These are phyloP conservation scores for Leucosporidium creatinivorum DNA, from an alignment of 768 basidiomycete genomes.

Conservation along the genomic window DNA sequence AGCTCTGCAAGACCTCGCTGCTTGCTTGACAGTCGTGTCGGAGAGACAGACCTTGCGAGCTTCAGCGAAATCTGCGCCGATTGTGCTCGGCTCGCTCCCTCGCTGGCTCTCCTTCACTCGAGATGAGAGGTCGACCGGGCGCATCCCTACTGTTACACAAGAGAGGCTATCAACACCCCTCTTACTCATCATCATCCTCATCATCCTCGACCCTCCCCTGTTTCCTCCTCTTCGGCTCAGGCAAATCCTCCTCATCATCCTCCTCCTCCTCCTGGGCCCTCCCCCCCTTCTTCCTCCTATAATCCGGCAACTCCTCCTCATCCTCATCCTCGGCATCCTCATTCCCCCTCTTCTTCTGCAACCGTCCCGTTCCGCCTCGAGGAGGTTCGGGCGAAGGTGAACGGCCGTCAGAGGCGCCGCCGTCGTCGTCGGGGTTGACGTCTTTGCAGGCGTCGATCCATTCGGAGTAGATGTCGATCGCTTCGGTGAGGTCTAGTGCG, in stretches of 20 bases:
- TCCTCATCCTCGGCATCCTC: too few species aligned
- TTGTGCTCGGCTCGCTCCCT: too few species aligned
- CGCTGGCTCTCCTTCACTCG: too few species aligned
- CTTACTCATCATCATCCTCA: background rate
- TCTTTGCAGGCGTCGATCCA: slow-evolving; percentile 33
- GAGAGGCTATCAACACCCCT: too few species aligned
- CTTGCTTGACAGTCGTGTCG: too few species aligned
- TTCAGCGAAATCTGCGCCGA: too few species aligned
- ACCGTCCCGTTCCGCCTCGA: background rate
- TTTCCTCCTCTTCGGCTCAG: background rate
- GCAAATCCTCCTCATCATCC: slow-evolving; percentile 1
- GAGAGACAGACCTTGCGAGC: too few species aligned
- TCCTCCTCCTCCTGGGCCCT: background rate
- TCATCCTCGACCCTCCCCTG: background rate
- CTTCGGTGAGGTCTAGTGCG: slow-evolving; percentile 22
- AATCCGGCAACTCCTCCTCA: slow-evolving; percentile 3
- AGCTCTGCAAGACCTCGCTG: too few species aligned
- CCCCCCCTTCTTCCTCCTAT: background rate
- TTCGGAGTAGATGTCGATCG: slow-evolving; percentile 30
- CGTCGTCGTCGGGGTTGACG: slow-evolving; percentile 13
- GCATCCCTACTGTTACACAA: too few species aligned
- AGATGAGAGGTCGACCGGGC: too few species aligned
- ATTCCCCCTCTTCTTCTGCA: too few species aligned
- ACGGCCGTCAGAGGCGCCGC: background rate
- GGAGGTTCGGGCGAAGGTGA: background rate